phyloP scores from a whole-genome alignment of 2,329 filamentous ascomycete genomes.

The Lomentospora prolificans region DNA sequence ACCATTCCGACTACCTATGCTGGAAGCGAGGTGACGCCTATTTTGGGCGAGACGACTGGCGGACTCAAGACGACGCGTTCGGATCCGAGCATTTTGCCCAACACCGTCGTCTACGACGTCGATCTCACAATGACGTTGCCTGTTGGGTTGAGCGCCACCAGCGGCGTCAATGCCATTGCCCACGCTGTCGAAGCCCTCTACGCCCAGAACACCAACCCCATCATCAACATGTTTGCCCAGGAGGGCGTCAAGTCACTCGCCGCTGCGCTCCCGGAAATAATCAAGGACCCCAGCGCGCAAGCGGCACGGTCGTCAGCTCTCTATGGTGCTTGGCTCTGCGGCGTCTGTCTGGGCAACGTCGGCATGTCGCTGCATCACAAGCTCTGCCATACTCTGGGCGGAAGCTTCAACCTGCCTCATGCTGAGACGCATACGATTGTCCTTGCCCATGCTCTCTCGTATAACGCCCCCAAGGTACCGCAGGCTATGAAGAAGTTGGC shows the following conservation, averaged over 20 bases:
- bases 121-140: conserved; percentile 52
- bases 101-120: conserved; percentile 55
- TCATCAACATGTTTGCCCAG: conserved; percentile 46
- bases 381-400: conserved; percentile 55
- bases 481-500: conserved; percentile 43
- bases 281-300: conserved; percentile 30
- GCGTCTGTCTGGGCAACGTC: conserved; percentile 47
- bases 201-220: conserved; percentile 49
- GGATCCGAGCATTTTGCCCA: conserved; percentile 50
- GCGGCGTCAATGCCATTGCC: conserved; percentile 56
- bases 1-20: conserved; percentile 53
- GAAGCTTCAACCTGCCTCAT: conserved; percentile 53
- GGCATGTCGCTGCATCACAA: conserved; percentile 60
- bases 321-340: conserved; percentile 57
- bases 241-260: conserved; percentile 47
- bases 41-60: conserved; percentile 50
- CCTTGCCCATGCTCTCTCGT: conserved; percentile 52
- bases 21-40: conserved; percentile 55
- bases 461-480: conserved; percentile 47
- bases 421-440: conserved; percentile 56
- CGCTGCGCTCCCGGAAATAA: conserved; percentile 40
- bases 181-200: conserved; percentile 57
- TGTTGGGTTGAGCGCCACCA: conserved; percentile 39
- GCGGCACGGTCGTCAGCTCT: conserved; percentile 41
- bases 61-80: conserved; percentile 47